Evolutionary conservation across 2,329 filamentous ascomycete species (phyloP).

Genomic region (Waltergamsia citrina): DNA sequence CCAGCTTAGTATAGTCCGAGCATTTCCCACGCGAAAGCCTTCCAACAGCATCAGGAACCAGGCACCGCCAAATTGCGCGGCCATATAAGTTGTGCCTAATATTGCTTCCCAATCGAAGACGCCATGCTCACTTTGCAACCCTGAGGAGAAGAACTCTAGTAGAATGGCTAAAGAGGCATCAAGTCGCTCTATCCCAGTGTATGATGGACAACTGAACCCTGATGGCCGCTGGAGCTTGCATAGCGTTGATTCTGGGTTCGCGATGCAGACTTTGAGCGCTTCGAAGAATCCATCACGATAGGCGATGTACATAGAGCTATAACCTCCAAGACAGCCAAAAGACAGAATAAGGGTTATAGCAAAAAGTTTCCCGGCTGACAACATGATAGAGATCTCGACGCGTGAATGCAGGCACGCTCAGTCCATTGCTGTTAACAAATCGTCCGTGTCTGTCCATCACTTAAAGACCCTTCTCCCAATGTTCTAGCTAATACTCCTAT

Average conservation of each 20-base stretch:
- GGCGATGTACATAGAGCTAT: slow-evolving; percentile 4
- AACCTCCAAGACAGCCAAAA: slow-evolving; percentile 5
- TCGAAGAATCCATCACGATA: slow-evolving; percentile 6
- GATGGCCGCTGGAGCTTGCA: background rate
- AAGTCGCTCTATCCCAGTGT: background rate
- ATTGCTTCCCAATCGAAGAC: slow-evolving; percentile 5
- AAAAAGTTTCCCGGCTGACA: background rate
- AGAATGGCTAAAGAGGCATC: slow-evolving; percentile 3
- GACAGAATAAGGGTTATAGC: slow-evolving; percentile 3
- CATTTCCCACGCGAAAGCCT: slow-evolving; percentile 3
- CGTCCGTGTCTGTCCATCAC: no score
- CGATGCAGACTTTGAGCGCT: slow-evolving; percentile 5
- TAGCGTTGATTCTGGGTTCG: background rate
- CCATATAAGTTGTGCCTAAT: slow-evolving; percentile 3
- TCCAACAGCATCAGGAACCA: slow-evolving; percentile 6
- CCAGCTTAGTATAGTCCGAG: slow-evolving; percentile 3
- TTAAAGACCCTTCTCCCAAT: no score
- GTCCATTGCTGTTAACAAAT: no score
- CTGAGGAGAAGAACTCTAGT: slow-evolving; percentile 6
- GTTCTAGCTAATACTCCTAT: no score
- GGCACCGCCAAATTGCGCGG: slow-evolving; percentile 5
- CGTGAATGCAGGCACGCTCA: background rate
- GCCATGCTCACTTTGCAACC: background rate
- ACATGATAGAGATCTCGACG: background rate
- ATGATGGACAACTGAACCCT: background rate